Base-by-base conservation (phyloP, 2,329 filamentous ascomycete species). In the Didymella keratinophila region DNA sequence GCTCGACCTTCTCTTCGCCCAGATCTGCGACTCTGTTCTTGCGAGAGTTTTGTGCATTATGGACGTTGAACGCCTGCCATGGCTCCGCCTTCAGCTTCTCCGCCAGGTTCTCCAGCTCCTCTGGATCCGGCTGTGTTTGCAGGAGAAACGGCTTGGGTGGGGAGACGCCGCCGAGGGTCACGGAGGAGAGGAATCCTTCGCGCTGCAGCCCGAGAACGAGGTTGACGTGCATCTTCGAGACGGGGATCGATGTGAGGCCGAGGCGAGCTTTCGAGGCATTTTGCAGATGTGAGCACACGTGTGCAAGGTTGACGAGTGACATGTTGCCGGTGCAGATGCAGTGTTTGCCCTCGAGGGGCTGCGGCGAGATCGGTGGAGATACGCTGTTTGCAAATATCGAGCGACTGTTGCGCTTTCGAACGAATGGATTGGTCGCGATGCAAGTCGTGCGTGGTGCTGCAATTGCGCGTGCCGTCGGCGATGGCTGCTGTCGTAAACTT, bases 211-310 rank as follows among this genome's bases (percentile, higher is more conserved):
- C 89, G 20, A 95, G 84, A 50, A 87, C 84, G 16, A 97, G 82
- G 43, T 81, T 82, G 62, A 96, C 87, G 81, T 95, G 93, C 75
- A 93, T 87, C 67, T 93, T 93, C 48, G 87, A 89, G 80, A 89
- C 89, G 44, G 89, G 87, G 63, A 97, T 85, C 8, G 92, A 96
- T 30, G 93, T 97, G 49, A 96, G 83, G 66, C 89, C 91, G 0
- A 97, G 87, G 1, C 89, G 88, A n/a, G 91, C 92, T 71, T 88
- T 88, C 56, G 90, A 90, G 66, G 91, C 91, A 82, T 97, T 97
- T 78, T 95, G 91, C 56, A 97, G 84, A 81, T 97, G 93, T 66
- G 92, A 93, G 84, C 91, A 96, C 79, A 93, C 87, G 82, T 94
- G 82, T 70, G 87, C 84, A 64, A 96, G 85, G 78, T 89, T 87